Evolutionary conservation across 805 yeast species (phyloP), one percentile per base, ranked within the genome.

Genomic region (Babjeviella inositovora): DNA sequence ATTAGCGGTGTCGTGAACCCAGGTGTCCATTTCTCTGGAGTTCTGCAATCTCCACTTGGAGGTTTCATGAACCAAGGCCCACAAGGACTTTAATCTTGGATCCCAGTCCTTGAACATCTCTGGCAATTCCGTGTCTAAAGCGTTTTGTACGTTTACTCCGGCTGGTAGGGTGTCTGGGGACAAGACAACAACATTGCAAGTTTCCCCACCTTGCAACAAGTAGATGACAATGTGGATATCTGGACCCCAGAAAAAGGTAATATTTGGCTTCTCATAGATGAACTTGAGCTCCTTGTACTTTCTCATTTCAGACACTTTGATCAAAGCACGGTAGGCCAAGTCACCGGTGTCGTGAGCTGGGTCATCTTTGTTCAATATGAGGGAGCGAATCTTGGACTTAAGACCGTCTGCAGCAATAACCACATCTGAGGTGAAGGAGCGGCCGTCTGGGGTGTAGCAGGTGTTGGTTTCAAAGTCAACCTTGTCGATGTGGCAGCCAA

Each of bases 311-410:
- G 35, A 7, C 26, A 24, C 39, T 14, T 32, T 28, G 17, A 43
- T 27, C 15, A 43, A 25, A 7, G 46, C 35, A 18, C 48, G 26
- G 27, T 35, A 43, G 5, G 48, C 48, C 13, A 43, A 30, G 31
- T 43, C 48, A 11, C 48, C 48, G 5, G 48, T 41, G 14, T 37
- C 32, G 9, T 33, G 31, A 13, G 41, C 41, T 7, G 39, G 37
- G 22, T 38, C 43, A 13, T 26, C 29, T 12, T 23, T 21, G 10
- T 37, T 35, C 21, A 35, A 29, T 8, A 41, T 27, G 7, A 25
- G 26, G 7, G 33, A 25, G 13, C 48, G 26, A 9, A 40, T 15
- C 13, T 19, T 25, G 6, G 47, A 42, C 23, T 35, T 40, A 22
- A 42, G 29, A 6, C 48, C 48, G 26, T 42, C 48, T 21, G 34